Base-by-base conservation (phyloP, 2,329 filamentous ascomycete genomes). In the Rutstroemia sp. region DNA sequence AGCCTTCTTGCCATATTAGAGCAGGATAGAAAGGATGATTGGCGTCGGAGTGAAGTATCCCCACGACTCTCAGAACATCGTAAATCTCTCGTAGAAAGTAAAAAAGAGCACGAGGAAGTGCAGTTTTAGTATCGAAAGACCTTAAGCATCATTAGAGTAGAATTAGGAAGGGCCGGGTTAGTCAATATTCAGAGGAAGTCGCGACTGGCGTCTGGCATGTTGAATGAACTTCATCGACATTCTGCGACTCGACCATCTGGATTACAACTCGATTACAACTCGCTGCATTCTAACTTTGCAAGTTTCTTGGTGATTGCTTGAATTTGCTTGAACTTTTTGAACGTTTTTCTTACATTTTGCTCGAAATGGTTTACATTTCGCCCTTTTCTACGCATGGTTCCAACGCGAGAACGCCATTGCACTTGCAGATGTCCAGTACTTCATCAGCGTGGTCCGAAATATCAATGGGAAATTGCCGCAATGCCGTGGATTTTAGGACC, bases 361-460 rank as follows among this genome's bases (percentile, higher is more conserved):
- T 50, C 46, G 50, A 25, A 39, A 62, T 61, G 61, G 49, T 47
- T 46, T 58, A 57, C 52, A 39, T 54, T 18, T 59, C 57, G 2
- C 54, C 59, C 4, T 52, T 59, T 14, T 59, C 59, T 25, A 59
- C 59, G 30, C 57, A 49, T 34, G 59, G 39, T 27, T 18, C 38
- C n/a, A 56, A 27, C 10, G 52, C 30, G 6, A 37, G 45, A 21
- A 58, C 58, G n/a, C 56, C 54, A 30, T 16, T 60, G 16, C 39
- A 46, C 38, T 49, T 51, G 8, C 46, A 56, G 18, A 37, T 56
- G 5, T 37, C 57, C 7, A 59, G 58, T 5, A 18, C 42, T 5
- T 60, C 59, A 18, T 49, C 62, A 14, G 59, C 63, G 30, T 63
- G 59, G 62, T 62, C 62, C 5, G 57, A 64, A 5, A 52, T 64